Base-by-base conservation (phyloP, 225 moss, liverwort and hornwort species). In the Lunularia cruciata region DNA sequence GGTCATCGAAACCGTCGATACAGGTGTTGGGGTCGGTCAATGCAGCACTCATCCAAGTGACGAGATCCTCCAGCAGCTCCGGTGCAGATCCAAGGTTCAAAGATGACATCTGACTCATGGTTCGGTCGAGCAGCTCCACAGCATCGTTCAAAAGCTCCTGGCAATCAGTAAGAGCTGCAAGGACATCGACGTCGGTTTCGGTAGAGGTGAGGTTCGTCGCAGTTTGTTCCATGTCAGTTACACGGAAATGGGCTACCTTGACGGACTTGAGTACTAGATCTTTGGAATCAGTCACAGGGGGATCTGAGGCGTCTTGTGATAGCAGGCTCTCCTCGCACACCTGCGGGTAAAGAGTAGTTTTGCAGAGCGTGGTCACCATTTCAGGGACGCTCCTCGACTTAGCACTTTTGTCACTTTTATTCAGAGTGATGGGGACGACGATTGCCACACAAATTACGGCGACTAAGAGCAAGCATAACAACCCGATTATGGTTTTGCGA, bases 11-110 rank as follows among this genome's bases (percentile, higher is more conserved):
- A 1, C 74, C 74, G 46, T 74, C 74, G 30, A 74, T 16, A 25
- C 74, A 74, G 6, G 74, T 74, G 0, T 65, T 74, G 53, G 56
- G 53, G 19, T 66, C 65, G 0, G 74, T 74, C 4, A 74, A 46
- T 9, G 74, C 74, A 15, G 74, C 64, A n/a, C 74, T 74, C 74
- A 74, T 74, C 26, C 19, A 45, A 12, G 54, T 59, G 7, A 53
- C 20, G 35, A 67, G 56, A 19, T 57, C 56, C 26, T 74, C 74
- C 19, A 47, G 47, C 57, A 31, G 46, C 26, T 37, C 46, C 7
- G 33, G 74, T 33, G 47, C n/a, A 18, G 53, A 54, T 6, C 32
- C 31, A 18, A 74, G 23, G 16, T 64, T 31, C 11, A 48, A 35
- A 13, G 66, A 57, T 32, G 45, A 23, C 37, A 74, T 27, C 4